Conservation (phyloP, 352 stramenopile genomes). For the Phytopythium sindhum region DNA sequence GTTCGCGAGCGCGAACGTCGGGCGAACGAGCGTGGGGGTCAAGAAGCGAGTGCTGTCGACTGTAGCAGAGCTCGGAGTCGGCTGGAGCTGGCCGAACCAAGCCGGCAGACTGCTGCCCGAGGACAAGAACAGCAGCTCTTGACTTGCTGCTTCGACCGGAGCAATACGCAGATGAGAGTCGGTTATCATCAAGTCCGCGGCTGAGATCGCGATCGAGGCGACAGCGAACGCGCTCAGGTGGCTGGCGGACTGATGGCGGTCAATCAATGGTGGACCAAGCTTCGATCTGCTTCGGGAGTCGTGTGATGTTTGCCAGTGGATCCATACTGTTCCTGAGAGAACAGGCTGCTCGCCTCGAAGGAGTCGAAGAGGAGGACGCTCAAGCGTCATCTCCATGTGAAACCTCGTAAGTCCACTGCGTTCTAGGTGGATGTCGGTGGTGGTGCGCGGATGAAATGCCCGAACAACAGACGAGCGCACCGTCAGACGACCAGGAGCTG, state of each 20-base stretch:
- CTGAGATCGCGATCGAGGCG: slow-evolving; percentile 18
- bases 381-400: neutral
- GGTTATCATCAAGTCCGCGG: slow-evolving; percentile 9
- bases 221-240: slow-evolving; percentile 13
- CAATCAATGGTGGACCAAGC: neutral
- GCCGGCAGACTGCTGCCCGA: slow-evolving; percentile 29
- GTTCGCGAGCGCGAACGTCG: slow-evolving; percentile 32
- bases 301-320: slow-evolving; percentile 18
- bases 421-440: neutral
- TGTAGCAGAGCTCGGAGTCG: neutral
- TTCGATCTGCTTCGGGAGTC: neutral
- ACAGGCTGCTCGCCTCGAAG: neutral
- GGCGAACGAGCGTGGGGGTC: slow-evolving; percentile 19
- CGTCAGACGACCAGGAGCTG: neutral
- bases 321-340: slow-evolving; percentile 21
- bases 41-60: slow-evolving; percentile 3
- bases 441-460: neutral
- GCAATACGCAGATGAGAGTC: neutral
- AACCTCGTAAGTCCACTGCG: neutral
- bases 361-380: neutral
- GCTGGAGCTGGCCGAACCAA: slow-evolving; percentile 12
- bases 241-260: neutral
- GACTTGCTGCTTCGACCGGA: slow-evolving; percentile 9
- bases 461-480: neutral
- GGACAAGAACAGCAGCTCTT: slow-evolving; percentile 44